Percentiles rank a stretch among this genome's conserved stretches.
phyloP scores from a whole-genome alignment of 441 rosid genomes.

The Euphorbia celastroides region DNA sequence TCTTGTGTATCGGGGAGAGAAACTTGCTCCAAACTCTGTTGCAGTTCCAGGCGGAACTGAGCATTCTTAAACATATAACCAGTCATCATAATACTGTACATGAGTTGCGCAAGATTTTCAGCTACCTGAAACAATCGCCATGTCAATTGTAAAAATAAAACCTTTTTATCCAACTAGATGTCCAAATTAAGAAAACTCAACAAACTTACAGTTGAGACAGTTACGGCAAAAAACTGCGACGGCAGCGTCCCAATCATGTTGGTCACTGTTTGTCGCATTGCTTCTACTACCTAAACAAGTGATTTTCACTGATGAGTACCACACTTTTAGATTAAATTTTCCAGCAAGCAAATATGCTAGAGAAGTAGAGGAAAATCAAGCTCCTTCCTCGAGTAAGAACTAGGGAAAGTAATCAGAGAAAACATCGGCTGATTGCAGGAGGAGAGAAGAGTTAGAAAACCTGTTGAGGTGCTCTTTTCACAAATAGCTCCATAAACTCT shows the following conservation, averaged over 20 bases:
- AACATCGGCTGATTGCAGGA: background rate
- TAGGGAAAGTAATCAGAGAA: background rate
- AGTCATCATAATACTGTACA: slow-evolving; percentile 96
- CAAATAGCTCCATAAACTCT: slow-evolving; percentile 89
- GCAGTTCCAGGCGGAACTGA: slow-evolving; percentile 84
- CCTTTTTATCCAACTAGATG: background rate
- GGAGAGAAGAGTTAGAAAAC: slow-evolving; percentile 25
- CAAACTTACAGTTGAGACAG: slow-evolving; percentile 73
- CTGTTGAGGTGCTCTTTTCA: slow-evolving; percentile 86
- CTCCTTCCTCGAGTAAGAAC: slow-evolving; percentile 2
- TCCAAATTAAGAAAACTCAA: background rate
- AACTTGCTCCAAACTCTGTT: slow-evolving; percentile 84
- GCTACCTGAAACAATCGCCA: slow-evolving; percentile 60
- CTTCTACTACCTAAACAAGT: slow-evolving; percentile 71
- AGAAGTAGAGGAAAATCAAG: slow-evolving; percentile 9
- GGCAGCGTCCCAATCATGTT: slow-evolving; percentile 94
- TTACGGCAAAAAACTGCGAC: slow-evolving; percentile 77
- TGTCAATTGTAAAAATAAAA: slow-evolving; percentile 7
- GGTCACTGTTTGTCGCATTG: slow-evolving; percentile 89
- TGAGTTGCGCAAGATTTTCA: slow-evolving; percentile 94
- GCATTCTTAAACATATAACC: slow-evolving; percentile 97
- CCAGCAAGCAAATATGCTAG: background rate
- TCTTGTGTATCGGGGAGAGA: slow-evolving; percentile 74
- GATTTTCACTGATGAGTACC: background rate
- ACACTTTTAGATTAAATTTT: slow-evolving; percentile 3